Percentiles rank a stretch among this genome's conserved stretches.
Evolutionary conservation across 176 grass and related monocot species (phyloP).

Genomic region (Elymus sibiricus): DNA sequence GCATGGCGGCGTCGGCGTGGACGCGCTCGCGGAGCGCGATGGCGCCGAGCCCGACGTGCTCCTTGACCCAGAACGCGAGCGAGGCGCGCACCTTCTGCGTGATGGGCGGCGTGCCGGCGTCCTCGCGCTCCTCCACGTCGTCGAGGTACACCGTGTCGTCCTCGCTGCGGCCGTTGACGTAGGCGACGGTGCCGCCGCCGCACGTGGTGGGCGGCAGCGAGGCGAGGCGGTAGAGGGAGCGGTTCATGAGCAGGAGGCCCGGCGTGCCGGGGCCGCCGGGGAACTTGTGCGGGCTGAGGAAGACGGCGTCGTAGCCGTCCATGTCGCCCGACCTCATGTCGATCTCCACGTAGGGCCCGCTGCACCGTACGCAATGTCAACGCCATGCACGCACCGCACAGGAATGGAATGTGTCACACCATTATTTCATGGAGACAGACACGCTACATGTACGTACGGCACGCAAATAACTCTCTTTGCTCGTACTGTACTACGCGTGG

Average conservation of each 20-base stretch:
- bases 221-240: constrained; percentile 45
- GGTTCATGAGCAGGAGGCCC: constrained; percentile 78
- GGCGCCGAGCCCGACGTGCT: constrained; percentile 41
- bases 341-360: constrained; percentile 79
- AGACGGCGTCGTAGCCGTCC: constrained; percentile 87
- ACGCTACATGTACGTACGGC: background rate
- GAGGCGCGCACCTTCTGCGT: constrained; percentile 64
- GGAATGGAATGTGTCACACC: background rate
- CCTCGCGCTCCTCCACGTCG: constrained; percentile 71
- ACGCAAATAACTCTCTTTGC: background rate
- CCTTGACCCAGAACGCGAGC: constrained; percentile 80
- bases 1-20: constrained; percentile 43
- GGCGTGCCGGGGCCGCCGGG: constrained; percentile 68
- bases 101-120: constrained; percentile 76
- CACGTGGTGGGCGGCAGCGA: constrained; percentile 58
- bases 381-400: background rate
- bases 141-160: constrained; percentile 62
- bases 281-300: constrained; percentile 93
- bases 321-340: constrained; percentile 63
- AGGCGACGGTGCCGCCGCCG: constrained; percentile 76
- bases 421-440: background rate
- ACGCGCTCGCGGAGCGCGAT: constrained; percentile 30
- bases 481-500: background rate
- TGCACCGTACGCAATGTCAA: background rate
- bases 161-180: constrained; percentile 64